Percentiles rank a stretch among this genome's conserved stretches.
Conservation (phyloP, 495 filamentous ascomycete genomes). For the Penicillium silybi region DNA sequence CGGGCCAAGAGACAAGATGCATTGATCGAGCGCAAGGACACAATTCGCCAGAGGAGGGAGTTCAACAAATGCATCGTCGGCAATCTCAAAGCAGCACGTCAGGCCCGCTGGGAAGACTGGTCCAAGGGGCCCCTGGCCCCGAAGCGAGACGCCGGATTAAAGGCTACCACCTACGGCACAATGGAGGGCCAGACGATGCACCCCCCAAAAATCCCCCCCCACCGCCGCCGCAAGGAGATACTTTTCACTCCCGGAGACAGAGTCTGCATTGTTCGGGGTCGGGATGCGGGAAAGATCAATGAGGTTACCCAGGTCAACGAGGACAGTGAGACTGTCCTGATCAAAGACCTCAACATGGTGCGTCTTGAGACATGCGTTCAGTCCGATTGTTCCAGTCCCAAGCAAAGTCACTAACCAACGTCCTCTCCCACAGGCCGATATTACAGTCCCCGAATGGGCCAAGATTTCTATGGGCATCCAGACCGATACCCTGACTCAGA, state of each 20-base stretch:
- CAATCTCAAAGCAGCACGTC: slow-evolving; percentile 25
- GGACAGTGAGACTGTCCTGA: slow-evolving; percentile 51
- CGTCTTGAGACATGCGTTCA: slow-evolving; percentile 11
- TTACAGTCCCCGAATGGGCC: slow-evolving; percentile 53
- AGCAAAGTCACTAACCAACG: slow-evolving; percentile 5
- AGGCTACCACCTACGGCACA: slow-evolving; percentile 46
- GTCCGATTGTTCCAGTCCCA: not conserved
- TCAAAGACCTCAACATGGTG: slow-evolving; percentile 69
- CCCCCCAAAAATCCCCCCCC: slow-evolving; percentile 33
- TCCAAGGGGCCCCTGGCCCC: slow-evolving; percentile 72
- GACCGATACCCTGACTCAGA: slow-evolving; percentile 40
- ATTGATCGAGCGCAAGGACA: slow-evolving; percentile 30
- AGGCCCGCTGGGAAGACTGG: slow-evolving; percentile 63
- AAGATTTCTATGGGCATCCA: slow-evolving; percentile 34
- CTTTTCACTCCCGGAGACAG: slow-evolving; percentile 69
- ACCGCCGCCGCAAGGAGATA: slow-evolving; percentile 52
- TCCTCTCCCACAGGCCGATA: slow-evolving; percentile 47
- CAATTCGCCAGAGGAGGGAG: slow-evolving; percentile 28
- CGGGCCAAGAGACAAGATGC: slow-evolving; percentile 39
- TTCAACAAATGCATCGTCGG: slow-evolving; percentile 32
- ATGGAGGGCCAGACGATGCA: slow-evolving; percentile 38
- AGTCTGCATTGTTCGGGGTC: slow-evolving; percentile 71
- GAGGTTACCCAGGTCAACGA: slow-evolving; percentile 55
- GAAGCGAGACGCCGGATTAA: slow-evolving; percentile 58
- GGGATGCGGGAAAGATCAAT: slow-evolving; percentile 78